Evolutionary conservation across 2,329 filamentous ascomycete species (phyloP), one percentile per base, ranked within the genome.

Genomic region (Aspergillus awamori): DNA sequence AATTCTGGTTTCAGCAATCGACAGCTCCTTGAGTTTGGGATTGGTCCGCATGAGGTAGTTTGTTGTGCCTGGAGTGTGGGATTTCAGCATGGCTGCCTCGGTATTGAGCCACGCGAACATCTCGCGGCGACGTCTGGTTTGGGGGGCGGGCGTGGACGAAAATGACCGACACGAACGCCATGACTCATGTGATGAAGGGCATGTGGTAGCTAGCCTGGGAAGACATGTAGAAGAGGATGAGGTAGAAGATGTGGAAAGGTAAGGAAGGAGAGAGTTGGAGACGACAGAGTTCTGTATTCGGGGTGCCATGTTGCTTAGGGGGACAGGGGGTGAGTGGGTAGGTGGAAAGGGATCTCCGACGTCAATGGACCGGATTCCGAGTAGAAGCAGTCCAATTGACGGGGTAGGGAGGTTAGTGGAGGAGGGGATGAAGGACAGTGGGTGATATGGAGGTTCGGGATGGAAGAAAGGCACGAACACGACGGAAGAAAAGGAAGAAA

Each of bases 21-120:
- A 20, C 22, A 67, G 60, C 6, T 66, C 52, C 33, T 63, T 63
- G 43, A 68, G 43, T n/a, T 63, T 54, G 11, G 6, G 49, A 24
- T 36, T 36, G 33, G 33, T 13, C 30, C 15, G 15, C 0, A 59
- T 70, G 22, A 75, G 48, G 58, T 74, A 77, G 61, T 76, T 76
- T 38, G 69, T 73, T 47, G 63, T 39, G 6, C 74, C 73, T 15
- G 76, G 73, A 11, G 66, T 59, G 54, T 76, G 71, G 41, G 72
- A 62, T 53, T 74, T 76, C 7, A 75, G 57, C 8, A 61, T 62
- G 33, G 72, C 63, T 48, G 75, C 77, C 57, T 74, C 67, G 17
- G 63, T 64, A 62, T 83, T 81, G 39, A 89, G 78, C 86, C 86
- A 89, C 63, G 77, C 75, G 67, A 83, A 86, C 80, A 88, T 87